Percentiles rank a stretch among this genome's conserved stretches.
Conservation (phyloP, 2,329 filamentous ascomycete species). For the Dactylellina leptospora region DNA sequence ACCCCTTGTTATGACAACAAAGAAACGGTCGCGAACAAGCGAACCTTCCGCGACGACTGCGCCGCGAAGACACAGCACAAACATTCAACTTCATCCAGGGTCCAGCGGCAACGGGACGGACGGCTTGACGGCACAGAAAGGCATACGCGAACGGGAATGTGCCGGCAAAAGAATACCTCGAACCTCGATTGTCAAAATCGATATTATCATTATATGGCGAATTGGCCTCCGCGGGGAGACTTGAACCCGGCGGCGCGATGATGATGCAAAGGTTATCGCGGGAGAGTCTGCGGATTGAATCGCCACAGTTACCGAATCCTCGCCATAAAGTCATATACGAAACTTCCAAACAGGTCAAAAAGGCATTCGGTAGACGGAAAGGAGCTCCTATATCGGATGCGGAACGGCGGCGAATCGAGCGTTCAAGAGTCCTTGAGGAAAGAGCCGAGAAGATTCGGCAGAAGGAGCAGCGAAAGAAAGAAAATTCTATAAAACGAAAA, state of each 20-base stretch:
- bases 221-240: not conserved
- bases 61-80: too few species aligned
- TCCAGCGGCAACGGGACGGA: too few species aligned
- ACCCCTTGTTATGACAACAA: too few species aligned
- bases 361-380: slow-evolving; percentile 36
- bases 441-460: slow-evolving; percentile 40
- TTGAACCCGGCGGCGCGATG: not conserved
- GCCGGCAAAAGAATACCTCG: not conserved
- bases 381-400: slow-evolving; percentile 30
- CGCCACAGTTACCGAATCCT: slow-evolving; percentile 1
- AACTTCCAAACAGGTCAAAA: slow-evolving; percentile 48
- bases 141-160: not conserved
- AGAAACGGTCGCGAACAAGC: too few species aligned
- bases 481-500: slow-evolving; percentile 49
- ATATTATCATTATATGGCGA: slow-evolving; percentile 7
- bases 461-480: slow-evolving; percentile 47
- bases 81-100: too few species aligned
- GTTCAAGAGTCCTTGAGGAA: slow-evolving; percentile 37
- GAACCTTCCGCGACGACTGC: too few species aligned
- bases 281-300: slow-evolving; percentile 34
- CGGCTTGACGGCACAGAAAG: not conserved
- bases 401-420: slow-evolving; percentile 33
- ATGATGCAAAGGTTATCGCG: slow-evolving; percentile 41
- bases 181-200: not conserved
- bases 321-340: slow-evolving; percentile 34